A percentile compares a stretch with the other conserved stretches of the same genome.
phyloP scores from a whole-genome alignment of 2,329 filamentous ascomycete species.

The Beauveria bassiana region DNA sequence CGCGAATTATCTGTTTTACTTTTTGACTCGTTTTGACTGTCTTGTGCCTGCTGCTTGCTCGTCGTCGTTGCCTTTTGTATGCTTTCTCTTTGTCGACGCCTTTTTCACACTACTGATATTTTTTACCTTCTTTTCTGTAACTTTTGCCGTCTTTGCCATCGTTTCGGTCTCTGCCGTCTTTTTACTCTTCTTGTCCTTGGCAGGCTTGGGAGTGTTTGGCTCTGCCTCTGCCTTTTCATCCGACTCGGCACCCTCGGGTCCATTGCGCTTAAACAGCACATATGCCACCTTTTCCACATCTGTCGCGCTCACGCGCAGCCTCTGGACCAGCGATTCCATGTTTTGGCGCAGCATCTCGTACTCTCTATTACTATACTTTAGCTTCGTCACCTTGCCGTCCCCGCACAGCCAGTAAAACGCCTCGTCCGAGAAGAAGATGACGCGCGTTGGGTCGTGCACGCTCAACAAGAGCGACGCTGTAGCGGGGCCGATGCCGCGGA shows the following conservation, averaged over 20 bases:
- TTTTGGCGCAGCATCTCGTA: constrained; percentile 47
- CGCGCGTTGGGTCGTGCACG: constrained; percentile 48
- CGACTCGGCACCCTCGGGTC: neutral
- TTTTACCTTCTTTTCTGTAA: neutral
- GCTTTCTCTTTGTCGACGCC: neutral
- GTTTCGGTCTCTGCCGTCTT: constrained; percentile 7
- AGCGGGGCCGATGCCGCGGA: constrained; percentile 73
- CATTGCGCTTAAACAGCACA: constrained; percentile 47
- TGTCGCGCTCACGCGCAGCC: constrained; percentile 48
- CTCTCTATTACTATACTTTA: constrained; percentile 65
- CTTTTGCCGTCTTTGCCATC: neutral
- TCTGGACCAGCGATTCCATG: constrained; percentile 34
- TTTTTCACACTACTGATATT: neutral
- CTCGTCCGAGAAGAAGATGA: constrained; percentile 77
- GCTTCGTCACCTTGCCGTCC: constrained; percentile 22
- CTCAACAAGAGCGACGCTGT: constrained; percentile 69
- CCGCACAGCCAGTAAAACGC: constrained; percentile 64
- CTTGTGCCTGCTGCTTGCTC: neutral
- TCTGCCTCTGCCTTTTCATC: neutral
- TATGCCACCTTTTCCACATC: constrained; percentile 66
- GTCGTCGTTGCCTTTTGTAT: neutral
- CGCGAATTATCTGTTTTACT: neutral
- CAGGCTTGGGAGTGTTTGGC: neutral
- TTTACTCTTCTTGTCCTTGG: neutral
- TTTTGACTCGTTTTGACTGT: constrained; percentile 9